phyloP scores from a whole-genome alignment of 2,329 filamentous ascomycete species.

The Thelonectria olida region DNA sequence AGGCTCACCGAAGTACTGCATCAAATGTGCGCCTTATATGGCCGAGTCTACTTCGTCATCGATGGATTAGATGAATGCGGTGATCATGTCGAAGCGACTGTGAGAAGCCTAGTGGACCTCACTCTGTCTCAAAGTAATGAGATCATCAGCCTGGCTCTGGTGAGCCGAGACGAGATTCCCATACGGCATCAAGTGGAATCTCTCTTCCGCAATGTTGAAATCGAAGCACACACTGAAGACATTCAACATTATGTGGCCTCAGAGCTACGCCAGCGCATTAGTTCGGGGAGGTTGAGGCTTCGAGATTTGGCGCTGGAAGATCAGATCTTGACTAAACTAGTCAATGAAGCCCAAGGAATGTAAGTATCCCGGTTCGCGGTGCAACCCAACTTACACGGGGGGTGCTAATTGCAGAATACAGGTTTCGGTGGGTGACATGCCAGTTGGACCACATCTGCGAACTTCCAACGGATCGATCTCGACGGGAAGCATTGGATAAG shows the following conservation, averaged over 20 bases:
- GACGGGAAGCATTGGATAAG: neutral
- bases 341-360: constrained; percentile 11
- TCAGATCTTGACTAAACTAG: neutral
- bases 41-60: neutral
- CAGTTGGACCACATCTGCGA: constrained; percentile 22
- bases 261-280: constrained; percentile 5
- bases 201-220: constrained; percentile 2
- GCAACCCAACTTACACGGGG: neutral
- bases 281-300: neutral
- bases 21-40: neutral
- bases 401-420: neutral
- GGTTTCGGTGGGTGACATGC: constrained; percentile 26
- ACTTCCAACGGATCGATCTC: neutral
- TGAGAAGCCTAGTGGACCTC: neutral
- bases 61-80: constrained; percentile 11
- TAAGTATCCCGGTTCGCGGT: neutral
- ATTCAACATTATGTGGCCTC: constrained; percentile 10
- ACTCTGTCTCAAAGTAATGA: neutral
- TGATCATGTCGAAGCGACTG: neutral
- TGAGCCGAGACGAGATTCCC: constrained; percentile 14
- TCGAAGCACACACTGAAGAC: constrained; percentile 22
- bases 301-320: neutral
- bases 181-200: neutral
- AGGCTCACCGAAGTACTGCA: neutral
- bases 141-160: constrained; percentile 3